Conservation (phyloP, 768 basidiomycete species). For the Phylloporus arenicola region DNA sequence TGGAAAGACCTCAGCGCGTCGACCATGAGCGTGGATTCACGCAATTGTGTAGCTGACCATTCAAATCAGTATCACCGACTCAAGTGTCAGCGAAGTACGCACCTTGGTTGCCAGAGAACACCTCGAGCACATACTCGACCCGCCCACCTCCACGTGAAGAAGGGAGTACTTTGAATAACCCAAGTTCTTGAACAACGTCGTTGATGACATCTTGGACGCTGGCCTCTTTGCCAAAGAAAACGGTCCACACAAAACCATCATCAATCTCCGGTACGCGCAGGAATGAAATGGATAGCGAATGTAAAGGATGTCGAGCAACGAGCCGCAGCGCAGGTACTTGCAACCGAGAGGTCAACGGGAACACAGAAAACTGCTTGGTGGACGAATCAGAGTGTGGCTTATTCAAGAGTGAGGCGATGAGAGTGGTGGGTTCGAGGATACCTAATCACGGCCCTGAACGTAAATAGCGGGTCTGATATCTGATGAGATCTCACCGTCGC, state of each 20-base stretch:
- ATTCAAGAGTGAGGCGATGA: constrained; percentile 35
- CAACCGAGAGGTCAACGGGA: constrained; percentile 62
- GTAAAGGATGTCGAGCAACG: constrained; percentile 59
- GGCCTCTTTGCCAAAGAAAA: constrained; percentile 56
- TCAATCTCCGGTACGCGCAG: constrained; percentile 71
- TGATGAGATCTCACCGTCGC: constrained; percentile 46
- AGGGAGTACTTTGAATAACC: constrained; percentile 59
- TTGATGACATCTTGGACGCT: constrained; percentile 54
- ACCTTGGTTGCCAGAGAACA: constrained; percentile 51
- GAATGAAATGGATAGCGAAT: constrained; percentile 52
- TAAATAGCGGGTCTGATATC: constrained; percentile 6
- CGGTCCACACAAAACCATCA: constrained; percentile 62
- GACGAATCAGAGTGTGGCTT: constrained; percentile 30
- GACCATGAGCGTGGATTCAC: constrained; percentile 9
- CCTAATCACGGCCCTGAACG: constrained; percentile 34
- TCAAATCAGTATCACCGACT: neutral
- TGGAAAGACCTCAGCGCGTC: constrained; percentile 13
- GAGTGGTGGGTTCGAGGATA: constrained; percentile 36
- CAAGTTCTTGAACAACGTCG: constrained; percentile 55
- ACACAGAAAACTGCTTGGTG: constrained; percentile 61
- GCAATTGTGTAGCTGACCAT: constrained; percentile 12
- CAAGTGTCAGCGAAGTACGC: constrained; percentile 18
- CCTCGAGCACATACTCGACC: constrained; percentile 71
- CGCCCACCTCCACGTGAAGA: constrained; percentile 58
- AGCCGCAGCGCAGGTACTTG: constrained; percentile 64